These are phyloP conservation scores for Hyphodiscus sp. DNA, from an alignment of 2,329 filamentous ascomycete species.

Conservation along the genomic window DNA sequence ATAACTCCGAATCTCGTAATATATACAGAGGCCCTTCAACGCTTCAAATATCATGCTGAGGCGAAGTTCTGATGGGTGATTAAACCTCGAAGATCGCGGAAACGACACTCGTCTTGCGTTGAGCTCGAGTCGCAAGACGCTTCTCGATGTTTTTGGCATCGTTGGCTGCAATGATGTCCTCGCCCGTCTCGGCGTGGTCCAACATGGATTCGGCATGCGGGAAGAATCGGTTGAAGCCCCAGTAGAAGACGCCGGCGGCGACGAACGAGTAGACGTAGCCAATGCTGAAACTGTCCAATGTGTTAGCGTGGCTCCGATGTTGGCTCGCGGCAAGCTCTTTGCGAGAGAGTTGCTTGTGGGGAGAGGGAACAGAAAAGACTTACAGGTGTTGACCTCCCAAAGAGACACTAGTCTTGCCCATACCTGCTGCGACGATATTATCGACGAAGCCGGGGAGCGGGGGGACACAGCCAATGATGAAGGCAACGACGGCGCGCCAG, in stretches of 20 bases:
- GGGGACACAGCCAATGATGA: conserved; percentile 25
- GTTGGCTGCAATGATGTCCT: conserved; percentile 13
- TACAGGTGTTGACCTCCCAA: conserved; percentile 14
- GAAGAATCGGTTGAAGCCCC: conserved; percentile 10
- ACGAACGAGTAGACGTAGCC: conserved; percentile 15
- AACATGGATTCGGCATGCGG: conserved; percentile 11
- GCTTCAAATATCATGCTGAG: too few relatives aligned
- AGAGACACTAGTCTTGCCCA: conserved; percentile 6
- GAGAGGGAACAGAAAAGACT: conserved; percentile 1
- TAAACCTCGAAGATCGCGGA: conserved; percentile 9
- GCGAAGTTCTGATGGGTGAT: background rate
- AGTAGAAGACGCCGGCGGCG: conserved; percentile 12
- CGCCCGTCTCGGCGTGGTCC: conserved; percentile 15
- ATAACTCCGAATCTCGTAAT: too few relatives aligned
- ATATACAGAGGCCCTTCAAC: too few relatives aligned
- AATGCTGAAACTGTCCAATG: conserved; percentile 8
- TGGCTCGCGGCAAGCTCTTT: background rate
- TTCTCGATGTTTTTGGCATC: conserved; percentile 12
- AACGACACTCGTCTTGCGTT: conserved; percentile 3
- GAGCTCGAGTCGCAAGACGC: conserved; percentile 3
- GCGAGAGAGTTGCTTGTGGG: conserved; percentile 1
- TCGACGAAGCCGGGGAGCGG: conserved; percentile 20
- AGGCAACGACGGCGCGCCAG: conserved; percentile 14
- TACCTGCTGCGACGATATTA: conserved; percentile 10
- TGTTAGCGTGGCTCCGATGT: background rate